Percentiles rank a stretch among this genome's conserved stretches.
Conservation (phyloP, 2,329 filamentous ascomycete species). For the Escovopsis sp. region DNA sequence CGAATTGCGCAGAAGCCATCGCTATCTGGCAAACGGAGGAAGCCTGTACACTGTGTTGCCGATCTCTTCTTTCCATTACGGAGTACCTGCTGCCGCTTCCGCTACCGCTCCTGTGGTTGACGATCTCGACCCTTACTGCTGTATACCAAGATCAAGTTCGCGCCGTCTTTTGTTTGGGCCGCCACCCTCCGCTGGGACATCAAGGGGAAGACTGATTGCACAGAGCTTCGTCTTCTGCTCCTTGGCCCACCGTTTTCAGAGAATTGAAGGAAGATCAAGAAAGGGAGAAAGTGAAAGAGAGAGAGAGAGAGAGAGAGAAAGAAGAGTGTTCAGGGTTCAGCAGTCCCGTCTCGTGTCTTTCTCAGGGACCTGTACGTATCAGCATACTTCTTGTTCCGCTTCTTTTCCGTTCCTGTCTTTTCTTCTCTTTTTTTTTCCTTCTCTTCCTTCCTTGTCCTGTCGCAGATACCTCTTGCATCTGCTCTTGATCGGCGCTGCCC, state of each 20-base stretch:
- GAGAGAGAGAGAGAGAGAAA: slow-evolving; percentile 3
- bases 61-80: background rate
- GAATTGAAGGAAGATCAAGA: slow-evolving; percentile 4
- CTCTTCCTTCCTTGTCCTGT: slow-evolving; percentile 5
- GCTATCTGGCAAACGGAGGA: too few relatives aligned
- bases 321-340: slow-evolving; percentile 1
- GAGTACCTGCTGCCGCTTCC: background rate
- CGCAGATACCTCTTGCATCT: background rate
- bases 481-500: background rate
- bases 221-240: slow-evolving; percentile 47
- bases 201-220: slow-evolving; percentile 31
- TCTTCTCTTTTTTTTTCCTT: slow-evolving; percentile 15
- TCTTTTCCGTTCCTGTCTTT: slow-evolving; percentile 12
- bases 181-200: slow-evolving; percentile 4
- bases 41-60: background rate
- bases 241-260: slow-evolving; percentile 4
- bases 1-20: too few relatives aligned
- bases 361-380: slow-evolving; percentile 40
- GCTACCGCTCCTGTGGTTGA: background rate
- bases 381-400: slow-evolving; percentile 25
- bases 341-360: background rate
- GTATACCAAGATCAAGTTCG: background rate
- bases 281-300: slow-evolving; percentile 1
- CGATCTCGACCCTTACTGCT: background rate
- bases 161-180: slow-evolving; percentile 2